A percentile compares a stretch with the other conserved stretches of the same genome.
These are phyloP conservation scores for Cercospora sojina DNA, from an alignment of 2,329 filamentous ascomycete genomes.

Conservation along the genomic window DNA sequence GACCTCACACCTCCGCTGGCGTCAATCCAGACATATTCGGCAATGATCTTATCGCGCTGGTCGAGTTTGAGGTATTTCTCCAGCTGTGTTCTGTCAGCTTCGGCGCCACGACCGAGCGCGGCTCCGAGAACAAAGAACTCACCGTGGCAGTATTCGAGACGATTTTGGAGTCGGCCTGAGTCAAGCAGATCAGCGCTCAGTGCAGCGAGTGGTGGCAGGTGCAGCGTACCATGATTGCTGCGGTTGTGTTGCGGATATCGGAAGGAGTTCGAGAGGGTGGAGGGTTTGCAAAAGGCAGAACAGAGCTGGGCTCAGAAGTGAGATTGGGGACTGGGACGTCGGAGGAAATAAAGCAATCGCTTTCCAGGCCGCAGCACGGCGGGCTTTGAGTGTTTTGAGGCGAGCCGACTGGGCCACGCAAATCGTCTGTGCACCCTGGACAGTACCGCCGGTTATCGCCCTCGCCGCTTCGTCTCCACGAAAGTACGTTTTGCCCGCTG, in stretches of 20 bases:
- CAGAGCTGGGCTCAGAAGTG: constrained; percentile 10
- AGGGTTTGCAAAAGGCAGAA: neutral
- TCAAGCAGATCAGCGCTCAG: constrained; percentile 6
- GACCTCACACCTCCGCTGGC: constrained; percentile 78
- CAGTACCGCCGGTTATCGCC: constrained; percentile 8
- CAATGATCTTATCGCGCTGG: constrained; percentile 85
- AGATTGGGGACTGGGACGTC: constrained; percentile 1
- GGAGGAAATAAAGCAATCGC: constrained; percentile 4
- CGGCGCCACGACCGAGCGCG: neutral
- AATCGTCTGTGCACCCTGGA: constrained; percentile 12
- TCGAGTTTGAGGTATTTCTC: constrained; percentile 88
- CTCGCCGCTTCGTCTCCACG: neutral
- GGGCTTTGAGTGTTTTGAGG: constrained; percentile 15
- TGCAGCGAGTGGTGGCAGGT: neutral
- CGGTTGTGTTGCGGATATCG: neutral
- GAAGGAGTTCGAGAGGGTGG: neutral
- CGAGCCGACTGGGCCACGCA: constrained; percentile 8
- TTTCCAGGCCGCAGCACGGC: constrained; percentile 3
- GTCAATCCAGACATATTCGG: constrained; percentile 97
- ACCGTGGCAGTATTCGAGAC: constrained; percentile 52
- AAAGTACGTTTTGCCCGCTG: neutral
- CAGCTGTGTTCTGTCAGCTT: constrained; percentile 58
- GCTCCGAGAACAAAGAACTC: constrained; percentile 31
- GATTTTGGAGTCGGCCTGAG: constrained; percentile 29
- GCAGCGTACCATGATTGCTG: constrained; percentile 17